A percentile compares a stretch with the other conserved stretches of the same genome.
These are phyloP conservation scores for Fusarium sp. DNA, from an alignment of 2,329 filamentous ascomycete genomes.

Conservation along the genomic window DNA sequence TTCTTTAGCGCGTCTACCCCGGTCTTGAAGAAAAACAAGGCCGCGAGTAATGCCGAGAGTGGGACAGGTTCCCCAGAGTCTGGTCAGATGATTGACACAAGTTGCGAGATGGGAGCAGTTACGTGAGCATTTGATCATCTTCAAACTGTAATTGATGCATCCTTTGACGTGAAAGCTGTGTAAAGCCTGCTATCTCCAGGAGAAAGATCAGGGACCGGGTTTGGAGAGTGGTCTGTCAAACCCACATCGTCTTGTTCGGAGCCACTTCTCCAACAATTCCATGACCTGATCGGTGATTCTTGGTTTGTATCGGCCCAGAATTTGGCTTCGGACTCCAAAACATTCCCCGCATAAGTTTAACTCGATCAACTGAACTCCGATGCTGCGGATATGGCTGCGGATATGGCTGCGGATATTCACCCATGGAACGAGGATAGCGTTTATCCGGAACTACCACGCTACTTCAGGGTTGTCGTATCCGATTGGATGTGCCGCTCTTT, in stretches of 20 bases:
- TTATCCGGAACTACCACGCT: not conserved
- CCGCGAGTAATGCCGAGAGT: conserved; percentile 3
- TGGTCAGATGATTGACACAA: not conserved
- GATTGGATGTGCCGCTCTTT: not conserved
- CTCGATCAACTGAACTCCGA: not conserved
- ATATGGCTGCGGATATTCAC: not conserved
- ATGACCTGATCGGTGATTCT: not conserved
- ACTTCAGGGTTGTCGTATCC: not conserved
- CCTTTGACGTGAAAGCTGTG: not conserved
- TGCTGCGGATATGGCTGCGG: not conserved
- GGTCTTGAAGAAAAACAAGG: not conserved
- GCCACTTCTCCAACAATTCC: not conserved
- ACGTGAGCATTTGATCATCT: conserved; percentile 1
- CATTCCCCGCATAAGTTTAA: not conserved
- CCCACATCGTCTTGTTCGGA: not conserved
- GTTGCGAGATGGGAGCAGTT: not conserved
- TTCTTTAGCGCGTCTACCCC: not conserved
- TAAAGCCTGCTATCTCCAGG: not conserved
- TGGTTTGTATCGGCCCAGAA: not conserved
- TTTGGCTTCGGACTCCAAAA: not conserved
- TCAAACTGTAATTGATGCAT: not conserved
- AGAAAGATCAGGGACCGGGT: not conserved
- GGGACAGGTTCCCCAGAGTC: not conserved
- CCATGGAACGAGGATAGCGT: not conserved
- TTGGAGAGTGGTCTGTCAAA: not conserved